Evolutionary conservation across 129 eudicot species (phyloP), one percentile per base, ranked within the genome.

Genomic region (Centrapalus pauciflorus): DNA sequence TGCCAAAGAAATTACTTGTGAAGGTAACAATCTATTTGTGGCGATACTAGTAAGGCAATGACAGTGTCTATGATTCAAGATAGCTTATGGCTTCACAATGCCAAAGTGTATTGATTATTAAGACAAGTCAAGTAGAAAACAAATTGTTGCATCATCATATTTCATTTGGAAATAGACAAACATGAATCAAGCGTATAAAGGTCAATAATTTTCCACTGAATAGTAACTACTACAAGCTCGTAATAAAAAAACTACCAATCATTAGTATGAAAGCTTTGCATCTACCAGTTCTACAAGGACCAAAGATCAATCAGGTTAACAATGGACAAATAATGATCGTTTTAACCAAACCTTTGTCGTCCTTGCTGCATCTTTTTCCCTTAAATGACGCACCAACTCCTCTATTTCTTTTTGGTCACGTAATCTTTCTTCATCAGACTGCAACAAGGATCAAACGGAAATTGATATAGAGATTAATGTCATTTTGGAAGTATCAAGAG

Each of bases 371-470:
- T 92, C 98, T 70, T 87, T 72, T 68, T 92, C 95, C 79, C 76
- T 92, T 26, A 92, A 17, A 55, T 88, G 85, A 23, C 70, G 83
- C 77, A 88, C 98, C 64, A 92, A 78, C 70, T 92, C 95, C 81
- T 92, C 96, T 69, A 79, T 76, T 67, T 88, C 98, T 78, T 82
- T 78, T 76, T 88, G 98, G 66, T 92, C 98, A 72, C 95, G 90
- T 75, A 88, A 45, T 71, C 89, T 81, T 77, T 92, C 98, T 92
- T 87, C 98, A 69, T 92, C 96, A n/a, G 95, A 88, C 98, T 92
- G 79, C 64, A 71, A 26, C 19, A 75, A 54, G 40, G 1, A 69
- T 49, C 28, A 2, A 52, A 51, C 1, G 14, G 7, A 12, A 51
- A 52, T 34, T 52, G 21, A 63, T n/a, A 55, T 5, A 1, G 20